These are phyloP conservation scores for Bruguiera parviflora DNA, from an alignment of 345 rosid species.

Conservation along the genomic window DNA sequence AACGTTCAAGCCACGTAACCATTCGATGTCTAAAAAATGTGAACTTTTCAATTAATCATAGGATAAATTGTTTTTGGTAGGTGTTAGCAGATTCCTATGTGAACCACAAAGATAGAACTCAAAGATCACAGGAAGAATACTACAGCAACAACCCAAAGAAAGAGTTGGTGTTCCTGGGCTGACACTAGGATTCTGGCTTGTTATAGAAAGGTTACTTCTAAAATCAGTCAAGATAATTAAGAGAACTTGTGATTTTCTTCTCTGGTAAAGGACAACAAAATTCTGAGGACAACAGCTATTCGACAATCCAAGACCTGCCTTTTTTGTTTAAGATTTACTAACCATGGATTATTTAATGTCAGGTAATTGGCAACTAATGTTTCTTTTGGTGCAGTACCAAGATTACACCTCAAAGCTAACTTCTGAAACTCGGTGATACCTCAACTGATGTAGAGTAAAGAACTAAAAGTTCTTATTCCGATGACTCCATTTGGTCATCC, in stretches of 20 bases:
- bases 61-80: slow-evolving; percentile 11
- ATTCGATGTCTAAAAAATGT: not conserved
- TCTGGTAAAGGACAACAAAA: not conserved
- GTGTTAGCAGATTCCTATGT: not conserved
- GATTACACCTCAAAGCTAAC: slow-evolving; percentile 2
- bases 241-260: not conserved
- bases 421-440: not conserved
- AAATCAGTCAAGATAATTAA: too few relatives aligned
- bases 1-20: not conserved
- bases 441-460: not conserved
- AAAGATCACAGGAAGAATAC: not conserved
- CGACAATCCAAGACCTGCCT: not conserved
- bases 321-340: not conserved
- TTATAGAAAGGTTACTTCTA: too few relatives aligned
- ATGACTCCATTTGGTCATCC: not conserved
- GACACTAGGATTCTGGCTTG: not conserved
- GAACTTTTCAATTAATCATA: not conserved
- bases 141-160: not conserved
- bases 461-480: not conserved
- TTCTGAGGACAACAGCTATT: not conserved
- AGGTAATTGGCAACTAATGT: too few relatives aligned
- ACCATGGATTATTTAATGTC: not conserved
- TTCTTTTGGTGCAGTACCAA: too few relatives aligned
- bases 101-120: not conserved
- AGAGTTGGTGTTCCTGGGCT: not conserved